Evolutionary conservation across 768 basidiomycete genomes (phyloP), one percentile per base, ranked within the genome.

Genomic region (Steccherinum ochraceum): DNA sequence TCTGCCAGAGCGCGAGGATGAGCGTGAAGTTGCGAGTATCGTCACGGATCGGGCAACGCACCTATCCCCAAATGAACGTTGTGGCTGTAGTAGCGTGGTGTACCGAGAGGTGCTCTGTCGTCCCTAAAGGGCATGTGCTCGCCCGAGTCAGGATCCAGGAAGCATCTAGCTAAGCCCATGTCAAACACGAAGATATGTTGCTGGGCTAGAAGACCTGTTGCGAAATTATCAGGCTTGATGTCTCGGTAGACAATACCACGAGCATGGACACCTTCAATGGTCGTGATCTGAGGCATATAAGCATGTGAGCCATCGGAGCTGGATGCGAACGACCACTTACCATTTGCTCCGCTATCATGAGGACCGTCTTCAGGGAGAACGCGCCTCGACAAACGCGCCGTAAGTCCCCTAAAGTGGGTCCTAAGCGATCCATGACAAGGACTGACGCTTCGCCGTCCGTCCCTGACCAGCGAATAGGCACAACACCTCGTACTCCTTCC

Each of bases 291-390:
- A 19, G 24, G 23, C 21, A 13, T 12, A 40, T 39, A 5, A 30
- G 40, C n/a, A n/a, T 18, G 40, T 13, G 24, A 5, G 19, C 12
- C 23, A 19, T 27, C 21, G 19, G 19, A 24, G 13, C 12, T 10
- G 21, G 18, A 25, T 12, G 2, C 18, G 18, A 4, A 24, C 5
- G 4, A n/a, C 10, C 21, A 24, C 51, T 42, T 35, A 63, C 63
- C 58, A 64, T 57, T 44, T 64, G 63, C 5, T 55, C 46, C 10
- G 44, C 60, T 0, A 64, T 44, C 60, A 64, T 58, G 18, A 53
- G 46, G 5, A 62, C 54, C 3, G 60, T 63, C 46, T 58, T 60
- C 19, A 61, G 16, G 4, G 52, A 25, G 21, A 64, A 52, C 16
- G 41, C 42, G 0, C 56, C 52, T 40, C 58, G 49, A 48, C 60